A percentile compares a stretch with the other conserved stretches of the same genome.
Evolutionary conservation across 2,329 filamentous ascomycete genomes (phyloP).

Genomic region (Ceratocystis eucalypticola): DNA sequence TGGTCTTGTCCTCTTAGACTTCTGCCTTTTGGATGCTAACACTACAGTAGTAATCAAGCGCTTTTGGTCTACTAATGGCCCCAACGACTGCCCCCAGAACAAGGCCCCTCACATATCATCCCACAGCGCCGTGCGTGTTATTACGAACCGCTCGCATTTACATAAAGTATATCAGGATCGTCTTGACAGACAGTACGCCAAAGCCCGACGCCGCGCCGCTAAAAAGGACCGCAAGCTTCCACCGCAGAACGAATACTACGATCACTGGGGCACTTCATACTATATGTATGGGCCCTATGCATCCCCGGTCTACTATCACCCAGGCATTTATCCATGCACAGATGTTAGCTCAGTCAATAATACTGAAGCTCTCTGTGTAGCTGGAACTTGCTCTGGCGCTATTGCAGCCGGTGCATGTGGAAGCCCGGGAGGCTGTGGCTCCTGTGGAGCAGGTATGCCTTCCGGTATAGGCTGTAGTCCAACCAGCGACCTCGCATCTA

Average conservation of each 20-base stretch:
- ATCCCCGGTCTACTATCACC: conserved; percentile 32
- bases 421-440: conserved; percentile 28
- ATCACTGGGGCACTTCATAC: conserved; percentile 42
- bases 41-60: conserved; percentile 25
- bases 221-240: conserved; percentile 38
- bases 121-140: conserved; percentile 49
- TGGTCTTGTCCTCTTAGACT: neutral
- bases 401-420: conserved; percentile 34
- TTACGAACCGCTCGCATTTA: neutral
- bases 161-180: conserved; percentile 24
- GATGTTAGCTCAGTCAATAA: conserved; percentile 28
- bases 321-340: conserved; percentile 34
- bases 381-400: conserved; percentile 37
- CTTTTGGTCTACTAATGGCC: conserved; percentile 37
- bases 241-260: conserved; percentile 35
- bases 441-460: conserved; percentile 19
- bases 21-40: neutral
- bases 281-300: conserved; percentile 36
- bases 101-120: conserved; percentile 57
- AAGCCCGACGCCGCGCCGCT: conserved; percentile 36
- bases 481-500: neutral
- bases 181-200: conserved; percentile 43
- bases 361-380: conserved; percentile 24
- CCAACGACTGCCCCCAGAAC: conserved; percentile 38
- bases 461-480: conserved; percentile 19